Base-by-base conservation (phyloP, 169 alveolate genomes). In the Plasmodium vinckei region DNA sequence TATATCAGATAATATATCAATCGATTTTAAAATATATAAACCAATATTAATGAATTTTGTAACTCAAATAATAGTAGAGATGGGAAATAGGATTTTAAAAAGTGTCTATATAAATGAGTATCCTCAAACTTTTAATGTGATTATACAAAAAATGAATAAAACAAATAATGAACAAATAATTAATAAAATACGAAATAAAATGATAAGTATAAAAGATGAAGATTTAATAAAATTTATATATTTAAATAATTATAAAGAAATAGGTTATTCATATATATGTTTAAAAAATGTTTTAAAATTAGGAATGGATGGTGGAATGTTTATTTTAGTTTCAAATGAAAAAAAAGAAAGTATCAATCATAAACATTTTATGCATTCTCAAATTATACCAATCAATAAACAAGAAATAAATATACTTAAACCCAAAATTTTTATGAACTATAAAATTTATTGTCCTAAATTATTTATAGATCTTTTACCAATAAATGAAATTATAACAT, bases 281-380 rank as follows among this genome's bases (percentile, higher is more conserved):
- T 49, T 86, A n/a, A 86, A 46, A 63, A 47, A 86, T 47, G 25
- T 86, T 27, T 51, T 86, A 60, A 23, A 21, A 17, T 57, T 73
- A 59, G 91, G 91, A 9, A 12, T 25, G 13, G 91, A 86, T 39
- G 87, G 91, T 44, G 87, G 91, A 1, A 44, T 86, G 19, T 86
- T 86, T 64, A 15, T 86, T 15, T 21, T 54, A 47, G 87, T 86
- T 53, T 46, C 19, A 33, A 72, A 86, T 47, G 15, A 46, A 47
- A 56, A 47, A 68, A 82, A 82, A 19, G 44, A 54, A 33, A 63
- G 17, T 9, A 42, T 23, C 0, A 25, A 44, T 10, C 59, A 56
- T 25, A 72, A 68, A 39, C 4, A 15, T 19, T 21, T 69, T 23
- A 19, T 46, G 2, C 33, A 2, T 42, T 47, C 56, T 27, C 70